Evolutionary conservation across 1,284 basidiomycete genomes (phyloP).

Genomic region (Ceratobasidium sp.): DNA sequence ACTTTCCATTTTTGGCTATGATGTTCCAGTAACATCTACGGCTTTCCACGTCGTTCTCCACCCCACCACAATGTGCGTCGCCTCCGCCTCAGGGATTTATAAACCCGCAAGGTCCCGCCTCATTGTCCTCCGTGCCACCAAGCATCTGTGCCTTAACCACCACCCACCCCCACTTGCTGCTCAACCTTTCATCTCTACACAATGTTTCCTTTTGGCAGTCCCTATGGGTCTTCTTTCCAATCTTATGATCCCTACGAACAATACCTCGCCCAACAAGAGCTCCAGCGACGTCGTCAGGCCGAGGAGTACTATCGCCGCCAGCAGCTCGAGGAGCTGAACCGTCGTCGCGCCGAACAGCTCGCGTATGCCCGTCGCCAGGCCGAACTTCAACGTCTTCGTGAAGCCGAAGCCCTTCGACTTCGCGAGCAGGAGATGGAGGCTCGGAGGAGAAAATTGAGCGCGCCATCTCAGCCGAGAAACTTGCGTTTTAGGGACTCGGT

Average conservation of each 20-base stretch:
- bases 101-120: background rate
- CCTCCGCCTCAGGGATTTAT: background rate
- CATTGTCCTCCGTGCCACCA: background rate
- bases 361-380: conserved; percentile 35
- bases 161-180: too few species aligned
- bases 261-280: conserved; percentile 13
- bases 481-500: background rate
- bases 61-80: background rate
- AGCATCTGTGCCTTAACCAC: too few species aligned
- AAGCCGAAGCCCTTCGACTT: background rate
- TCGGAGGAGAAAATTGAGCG: conserved; percentile 23
- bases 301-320: conserved; percentile 26
- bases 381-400: conserved; percentile 17
- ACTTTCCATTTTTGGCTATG: conserved; percentile 30
- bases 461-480: background rate
- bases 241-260: conserved; percentile 28
- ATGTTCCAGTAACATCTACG: conserved; percentile 18
- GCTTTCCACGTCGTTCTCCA: conserved; percentile 3
- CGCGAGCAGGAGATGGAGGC: conserved; percentile 25
- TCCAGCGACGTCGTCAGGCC: conserved; percentile 10
- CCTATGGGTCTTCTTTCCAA: conserved; percentile 5
- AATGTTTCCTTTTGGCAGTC: conserved; percentile 30
- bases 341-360: conserved; percentile 25
- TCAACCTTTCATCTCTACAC: too few species aligned
- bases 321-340: conserved; percentile 36